Base-by-base conservation (phyloP, 768 basidiomycete species). In the Lentinula raphanica region DNA sequence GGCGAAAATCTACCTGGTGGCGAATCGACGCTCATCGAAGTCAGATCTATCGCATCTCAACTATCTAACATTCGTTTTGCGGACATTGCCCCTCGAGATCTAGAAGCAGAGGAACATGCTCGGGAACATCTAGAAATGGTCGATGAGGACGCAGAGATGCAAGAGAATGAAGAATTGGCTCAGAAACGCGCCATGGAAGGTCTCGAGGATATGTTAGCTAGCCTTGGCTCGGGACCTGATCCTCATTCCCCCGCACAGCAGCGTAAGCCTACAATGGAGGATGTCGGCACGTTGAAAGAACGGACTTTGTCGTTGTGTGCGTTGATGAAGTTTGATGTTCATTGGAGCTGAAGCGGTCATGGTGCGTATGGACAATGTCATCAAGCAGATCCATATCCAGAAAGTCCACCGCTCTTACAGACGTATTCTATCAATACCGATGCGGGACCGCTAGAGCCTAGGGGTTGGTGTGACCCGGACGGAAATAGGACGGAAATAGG, bases 31-130 rank as follows among this genome's bases (percentile, higher is more conserved):
- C 58, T 79, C 0, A 69, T 68, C 1, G 81, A 86, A 62, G 74
- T 81, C 1, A 74, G 83, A 36, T 75, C 74, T 5, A 81, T 95
- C 51, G 74, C 81, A 0, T 64, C 76, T 0, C 68, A 73, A n/a
- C 79, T 97, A 2, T 77, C 79, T 0, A 66, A 75, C 5, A 72
- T 96, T 31, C 81, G 80, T 6, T 84, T 92, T 62, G 77, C 81
- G 8, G 88, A 92, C 59, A 79, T 96, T 48, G 83, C 80, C 13
- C 90, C 91, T 2, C 78, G 76, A 23, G 92, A 96, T 72, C 58
- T 83, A 8, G 87, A 95, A 64, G 89, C 92, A 0, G 85, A 90
- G 64, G 79, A 76, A 53, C 94, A 96, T 69, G 88, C 87, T 23
- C 75, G 75, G 46, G 82, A 88, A 58, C 88, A 90, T 65, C 68